These are phyloP conservation scores for Leersia perrieri DNA, from an alignment of 176 grass and related monocot species.

Conservation along the genomic window DNA sequence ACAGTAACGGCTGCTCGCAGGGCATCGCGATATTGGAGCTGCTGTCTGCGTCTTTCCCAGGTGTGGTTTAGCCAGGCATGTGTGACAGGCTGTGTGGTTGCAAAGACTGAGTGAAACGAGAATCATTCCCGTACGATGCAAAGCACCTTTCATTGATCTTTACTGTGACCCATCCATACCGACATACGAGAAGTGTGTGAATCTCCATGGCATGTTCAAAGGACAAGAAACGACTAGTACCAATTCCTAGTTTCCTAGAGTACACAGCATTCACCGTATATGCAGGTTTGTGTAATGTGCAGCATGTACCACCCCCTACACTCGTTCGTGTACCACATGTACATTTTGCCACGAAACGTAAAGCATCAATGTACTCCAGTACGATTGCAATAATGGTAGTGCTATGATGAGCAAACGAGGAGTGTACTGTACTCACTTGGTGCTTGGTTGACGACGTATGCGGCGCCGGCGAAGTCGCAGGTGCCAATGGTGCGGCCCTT, in stretches of 20 bases:
- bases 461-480: slow-evolving; percentile 81
- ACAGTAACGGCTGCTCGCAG: not conserved
- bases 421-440: slow-evolving; percentile 51
- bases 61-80: not conserved
- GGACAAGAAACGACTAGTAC: no score
- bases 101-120: not conserved
- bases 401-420: not conserved
- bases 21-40: not conserved
- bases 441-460: slow-evolving; percentile 59
- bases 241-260: no score
- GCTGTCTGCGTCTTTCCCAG: not conserved
- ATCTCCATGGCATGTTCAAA: no score
- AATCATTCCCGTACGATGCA: slow-evolving; percentile 22
- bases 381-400: not conserved
- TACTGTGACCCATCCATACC: not conserved
- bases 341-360: not conserved
- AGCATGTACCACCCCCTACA: not conserved
- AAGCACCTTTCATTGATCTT: slow-evolving; percentile 3
- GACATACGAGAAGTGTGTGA: no score
- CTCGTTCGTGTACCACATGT: not conserved
- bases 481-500: slow-evolving; percentile 57
- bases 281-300: not conserved
- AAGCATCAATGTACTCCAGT: not conserved
- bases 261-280: no score
- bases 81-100: not conserved